Conservation (phyloP, 345 rosid genomes). For the Euphorbia lathyris region DNA sequence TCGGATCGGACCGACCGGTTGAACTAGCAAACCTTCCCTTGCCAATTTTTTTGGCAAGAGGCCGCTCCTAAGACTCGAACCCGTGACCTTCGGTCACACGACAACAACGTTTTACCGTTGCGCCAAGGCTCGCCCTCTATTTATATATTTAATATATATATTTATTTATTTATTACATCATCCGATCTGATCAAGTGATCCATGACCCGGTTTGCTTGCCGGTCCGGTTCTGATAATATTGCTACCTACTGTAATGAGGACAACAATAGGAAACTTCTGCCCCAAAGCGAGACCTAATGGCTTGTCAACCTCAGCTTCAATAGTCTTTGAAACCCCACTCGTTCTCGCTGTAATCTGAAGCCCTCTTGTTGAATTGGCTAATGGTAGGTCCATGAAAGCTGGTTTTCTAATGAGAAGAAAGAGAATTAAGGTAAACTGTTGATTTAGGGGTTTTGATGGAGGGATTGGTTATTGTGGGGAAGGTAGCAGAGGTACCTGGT, state of each 20-base stretch:
- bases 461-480: constrained; percentile 10
- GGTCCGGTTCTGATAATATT: too few species aligned
- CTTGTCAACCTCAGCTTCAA: constrained; percentile 96
- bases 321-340: constrained; percentile 65
- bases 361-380: constrained; percentile 43
- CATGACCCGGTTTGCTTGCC: too few species aligned
- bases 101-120: too few species aligned
- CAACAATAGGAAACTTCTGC: constrained; percentile 86
- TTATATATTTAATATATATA: too few species aligned
- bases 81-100: too few species aligned
- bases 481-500: constrained; percentile 25
- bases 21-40: too few species aligned
- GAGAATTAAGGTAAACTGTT: constrained; percentile 18
- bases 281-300: constrained; percentile 91
- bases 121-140: too few species aligned
- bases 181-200: too few species aligned
- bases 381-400: constrained; percentile 64
- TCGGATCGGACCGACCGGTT: too few species aligned
- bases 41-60: too few species aligned
- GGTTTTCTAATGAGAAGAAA: constrained; percentile 42
- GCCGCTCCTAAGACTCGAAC: too few species aligned
- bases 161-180: too few species aligned
- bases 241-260: constrained; percentile 83
- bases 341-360: constrained; percentile 60
- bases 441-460: constrained; percentile 16